Evolutionary conservation across 208 protist genomes (phyloP), one percentile per base, ranked within the genome.

Genomic region (Leishmania tropica): DNA sequence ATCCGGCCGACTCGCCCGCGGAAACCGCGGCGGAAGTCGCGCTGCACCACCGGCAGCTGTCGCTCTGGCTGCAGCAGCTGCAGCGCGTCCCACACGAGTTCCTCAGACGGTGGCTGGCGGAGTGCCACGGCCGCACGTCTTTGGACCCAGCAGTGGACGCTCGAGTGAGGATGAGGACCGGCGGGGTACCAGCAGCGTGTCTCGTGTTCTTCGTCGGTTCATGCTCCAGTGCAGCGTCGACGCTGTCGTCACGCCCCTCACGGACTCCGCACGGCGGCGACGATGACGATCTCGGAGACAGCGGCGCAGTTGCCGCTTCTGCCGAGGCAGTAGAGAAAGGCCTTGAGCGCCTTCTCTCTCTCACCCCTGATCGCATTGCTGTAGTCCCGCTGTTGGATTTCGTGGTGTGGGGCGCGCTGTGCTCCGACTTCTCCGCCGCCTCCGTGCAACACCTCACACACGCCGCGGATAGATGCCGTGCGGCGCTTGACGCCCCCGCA

Each of bases 331-430:
- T 68, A 6, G 51, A 65, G 10, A 28, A 10, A 17, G 42, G 1
- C 10, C 31, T 76, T 0, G 56, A 68, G 1, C 60, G 51, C 1
- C 65, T 86, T 10, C 78, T 67, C n/a, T 60, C 83, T 4, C 65
- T 86, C 62, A 77, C 78, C 6, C 54, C 78, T 3, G 60, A 53
- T 24, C 31, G 64, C 31, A 75, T 86, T 28, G 19, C 13, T 28
- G 83, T 82, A 3, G 78, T 86, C 24, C 83, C 78, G 48, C 40
- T 86, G 3, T 6, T 81, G 1, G 83, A 86, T n/a, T 86, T 86
- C 31, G 53, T 86, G 37, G 76, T 72, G 6, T 86, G 83, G 83
- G 83, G 78, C 28, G 65, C 78, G 2, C 58, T 82, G 19, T 75
- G 74, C 72, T 83, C 78, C 11, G 83, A 86, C 31, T 81, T 86